These are phyloP conservation scores for Candolleomyces eurysporus DNA, from an alignment of 768 basidiomycete species.

Conservation along the genomic window DNA sequence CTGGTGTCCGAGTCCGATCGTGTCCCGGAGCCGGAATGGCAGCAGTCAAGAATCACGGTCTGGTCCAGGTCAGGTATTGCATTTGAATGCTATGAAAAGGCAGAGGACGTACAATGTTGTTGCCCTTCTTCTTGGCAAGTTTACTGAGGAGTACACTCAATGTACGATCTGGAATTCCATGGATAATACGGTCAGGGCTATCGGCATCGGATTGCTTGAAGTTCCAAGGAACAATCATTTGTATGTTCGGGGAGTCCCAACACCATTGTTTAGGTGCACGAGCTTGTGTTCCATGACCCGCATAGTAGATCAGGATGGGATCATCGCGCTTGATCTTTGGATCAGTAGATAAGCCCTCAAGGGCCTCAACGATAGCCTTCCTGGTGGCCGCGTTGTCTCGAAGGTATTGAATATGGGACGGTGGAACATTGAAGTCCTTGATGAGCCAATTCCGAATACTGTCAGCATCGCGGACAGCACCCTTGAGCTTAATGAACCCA, in stretches of 20 bases:
- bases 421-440: slow-evolving; percentile 39
- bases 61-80: background rate
- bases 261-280: slow-evolving; percentile 52
- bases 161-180: slow-evolving; percentile 13
- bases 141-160: slow-evolving; percentile 9
- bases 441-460: slow-evolving; percentile 49
- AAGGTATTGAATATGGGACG: slow-evolving; percentile 49
- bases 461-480: slow-evolving; percentile 39
- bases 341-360: slow-evolving; percentile 52
- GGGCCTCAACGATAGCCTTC: slow-evolving; percentile 51
- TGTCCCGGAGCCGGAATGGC: slow-evolving; percentile 14
- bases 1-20: background rate
- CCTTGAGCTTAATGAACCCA: background rate
- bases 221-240: slow-evolving; percentile 60
- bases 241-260: slow-evolving; percentile 33
- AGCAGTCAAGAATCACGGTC: slow-evolving; percentile 20
- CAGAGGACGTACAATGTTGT: slow-evolving; percentile 15
- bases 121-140: slow-evolving; percentile 13
- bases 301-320: slow-evolving; percentile 60
- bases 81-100: background rate
- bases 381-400: slow-evolving; percentile 50
- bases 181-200: slow-evolving; percentile 28
- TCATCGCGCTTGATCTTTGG: slow-evolving; percentile 48
- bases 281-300: slow-evolving; percentile 57
- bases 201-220: slow-evolving; percentile 34